Conservation (phyloP, 169 alveolate genomes). For the Eimeria necatrix region DNA sequence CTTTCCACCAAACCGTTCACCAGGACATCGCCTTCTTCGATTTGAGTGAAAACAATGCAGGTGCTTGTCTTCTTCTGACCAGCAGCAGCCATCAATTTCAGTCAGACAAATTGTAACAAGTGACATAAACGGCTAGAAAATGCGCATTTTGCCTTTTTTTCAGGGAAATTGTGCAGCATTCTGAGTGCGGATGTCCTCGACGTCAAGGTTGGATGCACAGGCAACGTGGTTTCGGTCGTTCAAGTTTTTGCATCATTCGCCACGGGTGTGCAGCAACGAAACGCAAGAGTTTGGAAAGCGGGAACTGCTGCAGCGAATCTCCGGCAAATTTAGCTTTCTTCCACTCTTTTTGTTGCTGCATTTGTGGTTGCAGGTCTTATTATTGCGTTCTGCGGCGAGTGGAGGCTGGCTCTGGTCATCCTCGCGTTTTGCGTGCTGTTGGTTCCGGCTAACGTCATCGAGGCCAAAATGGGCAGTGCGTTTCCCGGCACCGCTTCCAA, state of each 20-base stretch:
- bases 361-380: conserved; percentile 50
- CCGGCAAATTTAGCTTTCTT: background rate
- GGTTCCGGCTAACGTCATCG: conserved; percentile 63
- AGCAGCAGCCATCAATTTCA: background rate
- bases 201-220: conserved; percentile 73
- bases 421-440: conserved; percentile 31
- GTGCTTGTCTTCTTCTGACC: background rate
- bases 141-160: background rate
- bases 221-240: conserved; percentile 62
- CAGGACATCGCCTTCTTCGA: conserved; percentile 75
- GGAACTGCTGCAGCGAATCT: background rate
- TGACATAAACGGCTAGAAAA: background rate
- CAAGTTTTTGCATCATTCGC: conserved; percentile 15
- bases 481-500: background rate
- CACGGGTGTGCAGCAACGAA: background rate
- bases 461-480: conserved; percentile 39
- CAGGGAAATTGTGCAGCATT: conserved; percentile 56
- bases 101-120: background rate
- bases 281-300: no score
- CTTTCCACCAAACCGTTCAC: conserved; percentile 69
- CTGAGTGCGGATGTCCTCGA: conserved; percentile 75
- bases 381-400: conserved; percentile 59
- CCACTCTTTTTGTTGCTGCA: background rate
- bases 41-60: conserved; percentile 41
- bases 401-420: conserved; percentile 76